phyloP scores from a whole-genome alignment of 768 basidiomycete species.

The Leucocoprinus birnbaumii region DNA sequence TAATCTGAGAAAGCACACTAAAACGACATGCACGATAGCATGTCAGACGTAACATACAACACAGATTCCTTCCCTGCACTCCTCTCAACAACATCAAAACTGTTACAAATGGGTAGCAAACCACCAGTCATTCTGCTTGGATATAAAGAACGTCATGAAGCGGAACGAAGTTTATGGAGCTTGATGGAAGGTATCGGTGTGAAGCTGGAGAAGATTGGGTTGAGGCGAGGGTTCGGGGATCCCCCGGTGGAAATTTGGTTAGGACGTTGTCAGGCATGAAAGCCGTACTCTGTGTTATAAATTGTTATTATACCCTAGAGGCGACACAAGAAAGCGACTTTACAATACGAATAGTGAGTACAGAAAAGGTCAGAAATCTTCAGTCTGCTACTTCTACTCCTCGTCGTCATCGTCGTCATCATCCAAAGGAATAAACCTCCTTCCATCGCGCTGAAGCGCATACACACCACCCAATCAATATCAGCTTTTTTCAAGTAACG shows the following conservation, averaged over 20 bases:
- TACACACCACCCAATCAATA: not conserved
- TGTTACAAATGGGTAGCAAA: slow-evolving; percentile 35
- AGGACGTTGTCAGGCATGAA: slow-evolving; percentile 23
- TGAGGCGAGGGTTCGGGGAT: slow-evolving; percentile 56
- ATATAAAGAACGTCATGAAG: slow-evolving; percentile 82
- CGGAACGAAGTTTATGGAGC: slow-evolving; percentile 75
- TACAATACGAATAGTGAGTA: not conserved
- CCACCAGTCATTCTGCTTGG: slow-evolving; percentile 60
- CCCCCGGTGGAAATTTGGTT: slow-evolving; percentile 73
- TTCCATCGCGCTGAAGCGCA: slow-evolving; percentile 35
- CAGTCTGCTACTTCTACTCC: not conserved
- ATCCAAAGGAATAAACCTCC: slow-evolving; percentile 45
- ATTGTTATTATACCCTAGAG: not conserved
- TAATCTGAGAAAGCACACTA: not conserved
- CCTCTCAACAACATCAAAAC: slow-evolving; percentile 56
- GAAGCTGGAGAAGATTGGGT: slow-evolving; percentile 51
- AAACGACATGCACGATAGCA: slow-evolving; percentile 39
- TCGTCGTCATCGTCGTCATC: slow-evolving; percentile 43
- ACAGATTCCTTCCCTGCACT: slow-evolving; percentile 80
- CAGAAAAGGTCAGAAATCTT: not conserved
- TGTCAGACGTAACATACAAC: slow-evolving; percentile 94
- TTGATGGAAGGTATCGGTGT: slow-evolving; percentile 53
- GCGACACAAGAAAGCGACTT: too few relatives aligned
- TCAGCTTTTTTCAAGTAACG: not conserved
- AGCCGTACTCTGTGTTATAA: not conserved